Evolutionary conservation across 169 alveolate genomes (phyloP).

Genomic region (Nephromyces sp.): DNA sequence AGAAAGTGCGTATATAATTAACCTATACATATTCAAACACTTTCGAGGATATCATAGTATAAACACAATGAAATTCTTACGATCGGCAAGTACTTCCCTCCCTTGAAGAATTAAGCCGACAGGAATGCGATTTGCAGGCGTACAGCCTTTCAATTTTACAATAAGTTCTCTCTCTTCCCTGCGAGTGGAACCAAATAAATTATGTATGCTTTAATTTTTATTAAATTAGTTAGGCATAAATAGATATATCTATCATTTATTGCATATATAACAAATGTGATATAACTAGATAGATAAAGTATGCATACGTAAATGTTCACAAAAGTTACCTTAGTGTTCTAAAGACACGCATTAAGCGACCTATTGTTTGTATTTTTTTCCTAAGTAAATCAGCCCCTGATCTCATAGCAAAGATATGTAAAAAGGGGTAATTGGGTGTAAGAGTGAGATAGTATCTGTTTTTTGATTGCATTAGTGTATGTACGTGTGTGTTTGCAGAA

Average conservation of each 20-base stretch:
- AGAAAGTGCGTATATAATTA: no score
- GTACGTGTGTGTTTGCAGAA: not conserved
- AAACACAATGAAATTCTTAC: no score
- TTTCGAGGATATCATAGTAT: no score
- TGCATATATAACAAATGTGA: not conserved
- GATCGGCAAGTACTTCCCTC: slow-evolving; percentile 70
- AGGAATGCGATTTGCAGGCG: slow-evolving; percentile 90
- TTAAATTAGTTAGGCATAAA: no score
- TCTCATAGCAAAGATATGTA: not conserved
- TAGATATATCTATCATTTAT: no score
- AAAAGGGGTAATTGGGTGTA: not conserved
- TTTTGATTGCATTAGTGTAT: not conserved
- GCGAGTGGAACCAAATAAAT: not conserved
- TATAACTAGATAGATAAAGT: not conserved
- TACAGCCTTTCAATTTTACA: slow-evolving; percentile 78
- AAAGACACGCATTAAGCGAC: slow-evolving; percentile 31
- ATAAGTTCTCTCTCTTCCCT: slow-evolving; percentile 80
- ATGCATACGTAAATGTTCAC: not conserved
- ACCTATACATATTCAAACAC: no score
- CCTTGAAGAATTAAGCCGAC: slow-evolving; percentile 81
- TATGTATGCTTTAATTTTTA: not conserved
- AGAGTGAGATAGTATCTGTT: not conserved
- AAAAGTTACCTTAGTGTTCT: slow-evolving; percentile 12
- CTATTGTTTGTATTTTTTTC: slow-evolving; percentile 69
- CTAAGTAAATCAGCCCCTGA: slow-evolving; percentile 57